Percentiles rank a stretch among this genome's conserved stretches.
These are phyloP conservation scores for Ramaria rubella DNA, from an alignment of 768 basidiomycete genomes.

Conservation along the genomic window DNA sequence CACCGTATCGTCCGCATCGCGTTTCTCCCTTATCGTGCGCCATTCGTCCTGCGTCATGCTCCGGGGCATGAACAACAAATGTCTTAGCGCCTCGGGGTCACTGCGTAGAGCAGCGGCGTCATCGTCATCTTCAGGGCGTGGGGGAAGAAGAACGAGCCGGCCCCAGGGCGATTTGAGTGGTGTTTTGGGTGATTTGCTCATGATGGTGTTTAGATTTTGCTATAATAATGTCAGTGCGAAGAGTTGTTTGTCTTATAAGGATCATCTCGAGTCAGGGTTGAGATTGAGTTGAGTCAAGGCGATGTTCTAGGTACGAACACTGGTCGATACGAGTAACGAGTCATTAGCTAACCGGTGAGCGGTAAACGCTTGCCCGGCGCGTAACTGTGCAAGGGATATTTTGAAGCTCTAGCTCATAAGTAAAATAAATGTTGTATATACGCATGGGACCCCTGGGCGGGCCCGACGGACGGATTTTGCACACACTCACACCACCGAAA, in stretches of 20 bases:
- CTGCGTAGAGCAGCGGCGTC: constrained; percentile 29
- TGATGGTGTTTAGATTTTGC: background rate
- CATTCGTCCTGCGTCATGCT: constrained; percentile 31
- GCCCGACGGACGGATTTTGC: no score
- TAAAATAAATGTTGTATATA: no score
- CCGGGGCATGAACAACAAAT: constrained; percentile 35
- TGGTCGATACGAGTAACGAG: no score
- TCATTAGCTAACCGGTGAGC: no score
- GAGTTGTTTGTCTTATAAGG: background rate
- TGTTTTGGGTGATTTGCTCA: background rate
- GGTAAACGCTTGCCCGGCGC: no score
- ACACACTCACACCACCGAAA: no score
- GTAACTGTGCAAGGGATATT: no score
- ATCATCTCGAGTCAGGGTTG: background rate
- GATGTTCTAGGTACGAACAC: background rate
- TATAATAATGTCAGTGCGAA: no score
- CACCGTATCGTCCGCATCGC: constrained; percentile 25
- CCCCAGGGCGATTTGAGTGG: background rate
- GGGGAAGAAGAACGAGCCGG: constrained; percentile 2
- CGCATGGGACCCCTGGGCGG: no score
- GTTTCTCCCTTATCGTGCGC: constrained; percentile 28
- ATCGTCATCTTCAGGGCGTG: constrained; percentile 28
- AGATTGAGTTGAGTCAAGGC: background rate
- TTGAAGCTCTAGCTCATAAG: no score
- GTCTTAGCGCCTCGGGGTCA: constrained; percentile 33